phyloP scores from a whole-genome alignment of 805 yeast species.

The Ogataea allantospora region DNA sequence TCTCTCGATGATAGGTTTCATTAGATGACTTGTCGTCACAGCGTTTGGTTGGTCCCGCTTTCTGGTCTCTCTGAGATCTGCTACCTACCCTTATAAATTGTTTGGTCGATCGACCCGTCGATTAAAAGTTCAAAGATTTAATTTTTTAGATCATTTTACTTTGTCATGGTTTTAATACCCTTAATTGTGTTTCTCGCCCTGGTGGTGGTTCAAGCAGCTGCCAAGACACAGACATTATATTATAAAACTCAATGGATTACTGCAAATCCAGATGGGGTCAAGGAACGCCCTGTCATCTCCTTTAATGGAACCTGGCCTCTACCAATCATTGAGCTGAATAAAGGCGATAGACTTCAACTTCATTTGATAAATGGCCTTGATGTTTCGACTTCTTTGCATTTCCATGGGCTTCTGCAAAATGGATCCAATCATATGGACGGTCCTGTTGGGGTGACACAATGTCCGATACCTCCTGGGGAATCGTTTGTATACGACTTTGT shows the following conservation, averaged over 20 bases:
- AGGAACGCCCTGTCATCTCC: conserved; percentile 57
- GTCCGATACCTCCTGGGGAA: conserved; percentile 71
- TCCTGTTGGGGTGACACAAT: conserved; percentile 75
- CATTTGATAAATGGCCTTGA: conserved; percentile 61
- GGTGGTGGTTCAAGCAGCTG: conserved; percentile 12
- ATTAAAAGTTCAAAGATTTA: too few species aligned
- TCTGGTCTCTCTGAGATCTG: too few species aligned
- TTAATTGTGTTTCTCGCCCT: conserved; percentile 2
- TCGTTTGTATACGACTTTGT: conserved; percentile 69
- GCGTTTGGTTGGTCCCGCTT: too few species aligned
- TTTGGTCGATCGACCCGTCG: conserved; percentile 6
- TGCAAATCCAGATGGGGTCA: conserved; percentile 67
- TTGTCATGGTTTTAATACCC: conserved; percentile 7
- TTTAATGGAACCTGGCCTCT: conserved; percentile 73
- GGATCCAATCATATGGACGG: conserved; percentile 71
- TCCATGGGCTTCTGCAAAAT: conserved; percentile 74
- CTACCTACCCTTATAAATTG: too few species aligned
- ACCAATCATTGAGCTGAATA: conserved; percentile 62
- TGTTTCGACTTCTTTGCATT: conserved; percentile 62
- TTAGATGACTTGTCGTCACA: too few species aligned
- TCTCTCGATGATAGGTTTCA: too few species aligned
- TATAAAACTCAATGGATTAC: conserved; percentile 57
- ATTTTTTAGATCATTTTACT: too few species aligned
- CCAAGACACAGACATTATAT: conserved; percentile 53
- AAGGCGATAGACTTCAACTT: conserved; percentile 60